Base-by-base conservation (phyloP, 345 rosid species). In the Excoecaria agallocha region DNA sequence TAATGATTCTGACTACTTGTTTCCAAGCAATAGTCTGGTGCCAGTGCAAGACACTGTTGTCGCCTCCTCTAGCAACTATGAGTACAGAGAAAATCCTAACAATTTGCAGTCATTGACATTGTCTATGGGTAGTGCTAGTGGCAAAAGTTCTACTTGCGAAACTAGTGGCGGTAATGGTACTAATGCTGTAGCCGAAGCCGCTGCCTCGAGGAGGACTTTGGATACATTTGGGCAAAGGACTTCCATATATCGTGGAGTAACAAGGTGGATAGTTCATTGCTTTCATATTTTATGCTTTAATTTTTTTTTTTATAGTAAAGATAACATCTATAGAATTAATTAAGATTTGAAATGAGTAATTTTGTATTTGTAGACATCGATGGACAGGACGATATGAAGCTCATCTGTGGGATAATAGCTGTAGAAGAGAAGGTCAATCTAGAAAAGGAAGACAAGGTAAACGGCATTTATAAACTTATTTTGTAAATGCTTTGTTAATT, bases 381-480 rank as follows among this genome's bases (percentile, higher is more conserved):
- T 95, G 99, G 99, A 95, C 99, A 0, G 99, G 99, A 78, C 80
- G 99, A 81, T 95, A 95, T 70, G 99, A 95, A 87, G 98, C 99
- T 72, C 99, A 95, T 87, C 92, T 95, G 43, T 95, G 99, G 99
- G 99, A 95, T 72, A 95, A 93, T 81, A 95, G 99, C 76, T 95
- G 99, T 74, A 87, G 99, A 70, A 89, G 99, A 82, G 99, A 93
- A 88, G 99, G 99, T 4, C 99, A 95, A 74, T 95, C 99, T 49
- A 90, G 99, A 77, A 95, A 95, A 87, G 99, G 99, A 81, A 84
- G 99, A 76, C 99, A 95, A 87, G 99, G 99, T 93, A 76, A 43
- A 17, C 17, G 38, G 30, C 30, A 30, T 30, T 30, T 30, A 30
- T 30, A 2, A 30, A 30, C 30, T 0, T 30, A 30, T 30, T 1